These are phyloP conservation scores for Rhizopogon roseolus DNA, from an alignment of 768 basidiomycete species.

Conservation along the genomic window DNA sequence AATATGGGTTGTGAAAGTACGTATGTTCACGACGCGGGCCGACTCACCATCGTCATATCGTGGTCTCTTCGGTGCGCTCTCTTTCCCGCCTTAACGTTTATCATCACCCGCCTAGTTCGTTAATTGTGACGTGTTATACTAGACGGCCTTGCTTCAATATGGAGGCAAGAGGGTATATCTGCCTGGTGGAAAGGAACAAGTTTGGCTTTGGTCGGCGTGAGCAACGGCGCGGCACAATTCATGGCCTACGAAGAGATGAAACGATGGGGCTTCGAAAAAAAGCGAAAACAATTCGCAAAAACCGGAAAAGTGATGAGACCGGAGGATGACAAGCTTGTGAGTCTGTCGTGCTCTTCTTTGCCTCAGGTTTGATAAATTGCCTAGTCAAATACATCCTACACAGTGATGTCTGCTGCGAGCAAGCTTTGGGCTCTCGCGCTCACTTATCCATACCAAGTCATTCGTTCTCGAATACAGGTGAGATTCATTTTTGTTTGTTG, in stretches of 20 bases:
- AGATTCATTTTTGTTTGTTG: conserved; percentile 12
- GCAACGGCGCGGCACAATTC: conserved; percentile 94
- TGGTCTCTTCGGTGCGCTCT: conserved; percentile 60
- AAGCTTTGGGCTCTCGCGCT: conserved; percentile 78
- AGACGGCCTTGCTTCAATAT: conserved; percentile 75
- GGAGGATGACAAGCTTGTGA: conserved; percentile 82
- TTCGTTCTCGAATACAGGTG: conserved; percentile 91
- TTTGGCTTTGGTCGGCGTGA: conserved; percentile 87
- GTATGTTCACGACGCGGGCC: conserved; percentile 84
- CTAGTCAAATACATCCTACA: conserved; percentile 89
- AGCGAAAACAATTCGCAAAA: conserved; percentile 55
- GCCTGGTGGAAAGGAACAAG: conserved; percentile 88
- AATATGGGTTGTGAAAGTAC: conserved; percentile 95
- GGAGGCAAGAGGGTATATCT: conserved; percentile 63
- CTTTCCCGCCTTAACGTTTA: background rate
- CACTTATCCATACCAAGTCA: conserved; percentile 98
- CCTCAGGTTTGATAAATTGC: conserved; percentile 1
- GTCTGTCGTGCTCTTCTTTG: conserved; percentile 20
- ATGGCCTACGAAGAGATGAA: conserved; percentile 97
- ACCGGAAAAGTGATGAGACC: conserved; percentile 62
- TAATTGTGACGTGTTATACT: background rate
- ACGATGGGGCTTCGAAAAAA: conserved; percentile 78
- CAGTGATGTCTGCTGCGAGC: conserved; percentile 86
- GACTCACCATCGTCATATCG: conserved; percentile 72
- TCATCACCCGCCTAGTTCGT: background rate